Percentiles rank a stretch among this genome's conserved stretches.
phyloP scores from a whole-genome alignment of 352 stramenopile genomes.

The Hyaloperonospora brassicae region DNA sequence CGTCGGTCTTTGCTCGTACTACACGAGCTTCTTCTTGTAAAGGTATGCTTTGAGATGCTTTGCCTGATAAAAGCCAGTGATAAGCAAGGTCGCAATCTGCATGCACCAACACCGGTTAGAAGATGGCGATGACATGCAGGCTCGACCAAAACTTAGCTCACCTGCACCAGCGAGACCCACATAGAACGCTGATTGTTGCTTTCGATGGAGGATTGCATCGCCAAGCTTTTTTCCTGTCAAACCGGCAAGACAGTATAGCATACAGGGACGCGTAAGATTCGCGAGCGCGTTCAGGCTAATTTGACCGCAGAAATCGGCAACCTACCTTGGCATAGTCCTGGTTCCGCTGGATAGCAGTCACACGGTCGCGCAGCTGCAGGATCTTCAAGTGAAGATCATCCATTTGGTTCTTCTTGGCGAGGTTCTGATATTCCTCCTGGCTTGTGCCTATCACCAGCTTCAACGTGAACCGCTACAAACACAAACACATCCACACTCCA shows the following conservation, averaged over 20 bases:
- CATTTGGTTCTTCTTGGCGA: slow-evolving; percentile 81
- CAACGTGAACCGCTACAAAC: slow-evolving; percentile 68
- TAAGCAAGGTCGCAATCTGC: slow-evolving; percentile 60
- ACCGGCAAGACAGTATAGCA: neutral
- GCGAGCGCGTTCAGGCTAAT: neutral
- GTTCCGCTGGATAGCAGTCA: slow-evolving; percentile 68
- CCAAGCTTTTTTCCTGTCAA: slow-evolving; percentile 53
- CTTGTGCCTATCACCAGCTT: slow-evolving; percentile 65
- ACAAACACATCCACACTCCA: slow-evolving; percentile 2
- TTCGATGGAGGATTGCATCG: slow-evolving; percentile 65
- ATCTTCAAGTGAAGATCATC: slow-evolving; percentile 74
- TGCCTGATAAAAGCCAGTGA: slow-evolving; percentile 69
- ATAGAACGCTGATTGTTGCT: slow-evolving; percentile 71
- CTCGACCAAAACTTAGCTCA: slow-evolving; percentile 9
- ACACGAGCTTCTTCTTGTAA: slow-evolving; percentile 79
- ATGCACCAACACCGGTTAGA: neutral
- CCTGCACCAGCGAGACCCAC: slow-evolving; percentile 78
- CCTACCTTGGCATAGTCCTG: slow-evolving; percentile 78
- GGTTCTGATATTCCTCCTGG: slow-evolving; percentile 68
- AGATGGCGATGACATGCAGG: neutral
- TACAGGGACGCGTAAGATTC: neutral
- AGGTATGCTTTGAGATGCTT: slow-evolving; percentile 78
- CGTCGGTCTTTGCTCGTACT: neutral
- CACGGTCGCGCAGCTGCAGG: slow-evolving; percentile 68
- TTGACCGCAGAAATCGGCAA: neutral